Evolutionary conservation across 208 protist species (phyloP), one percentile per base, ranked within the genome.

Genomic region (Leptomonas seymouri): DNA sequence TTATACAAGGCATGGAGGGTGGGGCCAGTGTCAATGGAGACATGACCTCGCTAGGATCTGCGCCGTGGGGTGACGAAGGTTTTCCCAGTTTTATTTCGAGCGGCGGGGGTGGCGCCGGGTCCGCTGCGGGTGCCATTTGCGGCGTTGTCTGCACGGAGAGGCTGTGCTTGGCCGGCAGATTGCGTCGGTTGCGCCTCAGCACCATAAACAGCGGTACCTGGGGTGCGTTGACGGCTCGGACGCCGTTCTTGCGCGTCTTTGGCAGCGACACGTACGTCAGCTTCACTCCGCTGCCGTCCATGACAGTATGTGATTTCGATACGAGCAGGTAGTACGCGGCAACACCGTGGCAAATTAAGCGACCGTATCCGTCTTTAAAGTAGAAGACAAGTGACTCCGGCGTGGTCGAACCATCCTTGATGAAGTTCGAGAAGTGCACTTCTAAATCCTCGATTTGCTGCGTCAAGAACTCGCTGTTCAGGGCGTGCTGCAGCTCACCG

Each of bases 311-410:
- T 0, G 86, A 91, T 50, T 91, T 69, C 23, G 91, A 93, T 12
- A 86, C 71, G 16, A 93, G 81, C 15, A 82, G 62, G 76, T 96
- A 96, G 71, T 91, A 96, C 14, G 83, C 87, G 1, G 85, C 87
- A 7, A 96, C 88, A 31, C 88, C 91, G 64, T 96, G 91, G 74
- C 88, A 94, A 7, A 96, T 82, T 11, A 96, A 74, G 11, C 91
- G 81, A 23, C 91, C 88, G 69, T 96, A 96, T 21, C 91, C 91
- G 73, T 96, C 91, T 16, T 85, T 85, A 65, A 94, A 96, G 45
- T 77, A 69, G 54, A 92, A 90, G 55, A 82, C 78, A 1, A 96
- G 71, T 23, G 77, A 74, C 51, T 91, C 81, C 39, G 80, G 56
- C n/a, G 67, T 69, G 28, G 75, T 74, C 48, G 60, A 12, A 23